Evolutionary conservation across 2,329 filamentous ascomycete genomes (phyloP), one percentile per base, ranked within the genome.

Genomic region (Fusarium chlamydosporum): DNA sequence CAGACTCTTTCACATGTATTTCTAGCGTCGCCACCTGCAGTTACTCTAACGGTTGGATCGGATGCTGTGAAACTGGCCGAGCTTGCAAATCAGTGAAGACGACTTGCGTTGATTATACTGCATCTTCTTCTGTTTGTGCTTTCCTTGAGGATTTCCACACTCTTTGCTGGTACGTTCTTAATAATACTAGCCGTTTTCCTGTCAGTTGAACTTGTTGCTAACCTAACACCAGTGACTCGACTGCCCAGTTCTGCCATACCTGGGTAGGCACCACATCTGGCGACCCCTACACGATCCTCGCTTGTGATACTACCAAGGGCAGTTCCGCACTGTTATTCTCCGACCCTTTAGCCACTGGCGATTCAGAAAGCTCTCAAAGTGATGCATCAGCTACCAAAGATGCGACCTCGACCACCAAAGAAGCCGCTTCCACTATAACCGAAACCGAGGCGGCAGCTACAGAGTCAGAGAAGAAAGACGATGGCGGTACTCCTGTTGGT

Each of bases 111-210:
- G 67, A 76, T 70, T 79, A 75, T 40, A 40, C 53, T 6, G 64
- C 66, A n/a, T 75, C 74, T 18, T n/a, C 46, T 4, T 55, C 61
- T 7, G 51, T 57, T 9, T 79, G 77, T 48, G 56, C 73, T 26
- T 63, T 74, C 10, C 65, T 72, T 6, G 59, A 67, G 6, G 75
- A 79, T 47, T 76, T 69, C 31, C 77, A 79, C 47, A 80, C 78
- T 4, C 64, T 79, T 16, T 80, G 78, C 73, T 80, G 78, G 78
- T 79, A 70, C 47, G 73, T 58, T 9, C 34, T 40, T 10, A 7
- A 20, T 6, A 33, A 54, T 31, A 31, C 12, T 12, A 9, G 18
- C 11, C 10, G 20, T 7, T 20, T 10, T 12, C 27, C 34, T 9
- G 23, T 13, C 7, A 16, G 18, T 18, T 11, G 16, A 18, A 33